Conservation (phyloP, 2,329 filamentous ascomycete genomes). For the Cercospora sesami region DNA sequence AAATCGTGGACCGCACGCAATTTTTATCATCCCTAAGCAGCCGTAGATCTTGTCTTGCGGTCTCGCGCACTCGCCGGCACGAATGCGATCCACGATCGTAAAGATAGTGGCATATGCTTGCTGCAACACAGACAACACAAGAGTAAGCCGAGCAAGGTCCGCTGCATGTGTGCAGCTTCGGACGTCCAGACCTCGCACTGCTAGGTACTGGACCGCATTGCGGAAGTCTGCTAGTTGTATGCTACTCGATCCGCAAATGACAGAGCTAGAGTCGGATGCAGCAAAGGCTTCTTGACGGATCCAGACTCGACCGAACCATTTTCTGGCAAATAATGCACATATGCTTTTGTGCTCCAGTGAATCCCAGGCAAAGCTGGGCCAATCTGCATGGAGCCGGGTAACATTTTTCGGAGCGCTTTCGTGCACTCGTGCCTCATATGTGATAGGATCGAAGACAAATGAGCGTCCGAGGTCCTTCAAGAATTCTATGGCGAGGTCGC, state of each 20-base stretch:
- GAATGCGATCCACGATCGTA: constrained; percentile 5
- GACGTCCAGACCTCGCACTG: constrained; percentile 11
- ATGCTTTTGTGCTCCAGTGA: not conserved
- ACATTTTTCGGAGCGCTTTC: not conserved
- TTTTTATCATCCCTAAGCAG: constrained; percentile 16
- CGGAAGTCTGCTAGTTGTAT: constrained; percentile 4
- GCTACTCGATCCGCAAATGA: not conserved
- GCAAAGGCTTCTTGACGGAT: not conserved
- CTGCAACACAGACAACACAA: constrained; percentile 8
- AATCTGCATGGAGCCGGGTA: not conserved
- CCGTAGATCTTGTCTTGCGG: constrained; percentile 20
- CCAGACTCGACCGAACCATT: not conserved
- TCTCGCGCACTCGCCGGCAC: not conserved
- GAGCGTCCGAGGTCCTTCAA: not conserved
- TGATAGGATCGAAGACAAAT: not conserved
- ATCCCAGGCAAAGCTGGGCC: not conserved
- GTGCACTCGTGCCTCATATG: not conserved
- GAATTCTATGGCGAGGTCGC: not conserved
- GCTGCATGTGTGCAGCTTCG: not conserved
- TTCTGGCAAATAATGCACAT: not conserved
- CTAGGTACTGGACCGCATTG: constrained; percentile 12
- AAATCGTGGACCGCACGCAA: not conserved
- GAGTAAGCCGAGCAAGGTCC: not conserved
- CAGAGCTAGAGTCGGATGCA: not conserved
- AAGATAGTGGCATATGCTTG: constrained; percentile 6